Evolutionary conservation across 345 rosid species (phyloP), one percentile per base, ranked within the genome.

Genomic region (Gossypium arboreum): DNA sequence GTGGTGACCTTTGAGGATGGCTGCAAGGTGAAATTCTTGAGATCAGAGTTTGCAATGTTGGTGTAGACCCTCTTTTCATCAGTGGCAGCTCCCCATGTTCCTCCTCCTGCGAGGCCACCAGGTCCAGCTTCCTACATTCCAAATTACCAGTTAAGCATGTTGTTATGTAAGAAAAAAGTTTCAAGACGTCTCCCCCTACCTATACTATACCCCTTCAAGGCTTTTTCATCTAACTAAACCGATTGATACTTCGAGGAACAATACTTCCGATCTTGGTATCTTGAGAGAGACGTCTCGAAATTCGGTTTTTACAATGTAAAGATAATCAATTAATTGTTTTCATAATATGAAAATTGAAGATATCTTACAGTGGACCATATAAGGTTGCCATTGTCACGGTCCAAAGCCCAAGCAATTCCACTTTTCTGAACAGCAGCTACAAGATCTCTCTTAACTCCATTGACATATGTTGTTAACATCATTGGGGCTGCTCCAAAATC

Each of bases 351-450:
- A 59, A 7, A 25, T 59, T 59, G 6, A 15, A 16, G 60, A 8
- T 4, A 34, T 71, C 82, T 75, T 72, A 84, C 88, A n/a, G 71
- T 84, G 10, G 56, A 81, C 91, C 91, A 82, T 2, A 85, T 68
- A 9, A 85, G 76, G 39, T 16, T 63, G 10, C 89, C 84, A 20
- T 61, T 75, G 22, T 84, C 78, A 3, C 89, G 80, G 18, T 85
- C 86, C 7, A 87, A 64, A 60, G 86, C 86, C 89, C 83, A 84
- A 20, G 86, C 86, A 39, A 82, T 80, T 10, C 88, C 88, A 29
- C 84, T 87, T 74, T 87, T 85, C 41, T 83, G 88, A 20, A 81
- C 84, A 9, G 85, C 86, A 18, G 52, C 86, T 10, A 70, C 83
- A 57, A 81, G 13, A 4, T 79, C 81, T 20, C 3, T 20, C 76